Evolutionary conservation across 164 flowering plant species (phyloP), one percentile per base, ranked within the genome.

Genomic region (Sextonia rubra): DNA sequence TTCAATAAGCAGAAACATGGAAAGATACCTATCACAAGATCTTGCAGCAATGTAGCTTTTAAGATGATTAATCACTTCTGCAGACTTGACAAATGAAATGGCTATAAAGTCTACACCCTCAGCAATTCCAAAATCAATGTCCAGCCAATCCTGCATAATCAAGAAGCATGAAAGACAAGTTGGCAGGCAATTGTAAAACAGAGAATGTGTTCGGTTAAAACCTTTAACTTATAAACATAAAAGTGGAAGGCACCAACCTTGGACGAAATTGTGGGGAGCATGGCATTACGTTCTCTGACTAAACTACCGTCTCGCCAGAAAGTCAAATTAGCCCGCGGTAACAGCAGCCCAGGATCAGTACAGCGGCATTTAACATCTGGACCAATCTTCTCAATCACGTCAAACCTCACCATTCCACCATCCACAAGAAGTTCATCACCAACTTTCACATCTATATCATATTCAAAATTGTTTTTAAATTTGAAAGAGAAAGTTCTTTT

Each of bases 391-490:
- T 93, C 97, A 77, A 89, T 85, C 81, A 95, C 99, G 68, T 95
- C 99, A 85, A 93, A 93, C 82, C 98, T 90, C 77, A 91, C 98
- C 99, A 95, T 95, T 76, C 99, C 98, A 62, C 99, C 99, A 82
- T 95, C 98, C 75, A 95, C 96, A 47, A 95, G 89, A 70, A 95
- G 93, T 71, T 95, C 97, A 83, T 95, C 98, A 55, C 97, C 98
- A 30, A 91, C 94, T 80, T 86, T 82, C 65, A 95, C 92, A 81
- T 93, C 99, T 93, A 86, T 29, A 72, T 55, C 64, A 78, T 52
- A 74, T 17, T 26, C 32, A 74, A 58, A 62, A 65, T 52, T 58
- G 69, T 69, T 73, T 20, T 62, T 9, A 65, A 73, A 66, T 67
- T 71, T n/a, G 2, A 61, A 61, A 20, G 25, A 20, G 23, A 1